Evolutionary conservation across 208 protist genomes (phyloP), one percentile per base, ranked within the genome.

Genomic region (Leishmania aethiopica): DNA sequence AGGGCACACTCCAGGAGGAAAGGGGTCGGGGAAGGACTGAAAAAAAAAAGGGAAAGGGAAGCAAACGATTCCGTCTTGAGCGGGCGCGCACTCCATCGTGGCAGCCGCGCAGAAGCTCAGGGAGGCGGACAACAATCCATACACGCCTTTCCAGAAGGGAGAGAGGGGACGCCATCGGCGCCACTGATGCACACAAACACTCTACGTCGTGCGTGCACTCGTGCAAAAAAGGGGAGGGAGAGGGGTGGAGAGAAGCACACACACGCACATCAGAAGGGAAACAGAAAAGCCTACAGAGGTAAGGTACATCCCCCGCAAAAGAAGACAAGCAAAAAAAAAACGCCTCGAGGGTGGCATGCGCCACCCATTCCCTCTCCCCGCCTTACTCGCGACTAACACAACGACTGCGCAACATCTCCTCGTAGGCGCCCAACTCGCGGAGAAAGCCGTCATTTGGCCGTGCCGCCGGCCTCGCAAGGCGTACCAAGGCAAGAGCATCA

Each of bases 391-490:
- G 42, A 35, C 71, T 72, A 40, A 81, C 28, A 28, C 35, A 49
- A 11, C 75, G 40, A 40, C 73, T 62, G 22, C 59, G 72, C 71
- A 95, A 70, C 49, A 74, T 70, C 64, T 70, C 55, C 75, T 94
- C 89, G 76, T 90, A 93, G 25, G 79, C 51, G 22, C 53, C 13
- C 45, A 96, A 64, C 59, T 87, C 85, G 0, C 84, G 35, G 78
- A 96, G 85, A 74, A 98, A 98, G 19, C 95, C 95, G 15, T 91
- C 86, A 82, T 98, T 98, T 7, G 95, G 95, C 2, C 91, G 84
- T 45, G 93, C 91, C 37, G 90, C 90, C 3, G 95, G 95, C 13
- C 94, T 91, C 32, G 89, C 92, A 32, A 84, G 73, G 2, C 86
- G 85, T 35, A 97, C 94, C 40, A 95, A 57, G 28, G 84, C 66